Conservation (phyloP, 1,284 basidiomycete genomes). For the Apiotrichum gracile region DNA sequence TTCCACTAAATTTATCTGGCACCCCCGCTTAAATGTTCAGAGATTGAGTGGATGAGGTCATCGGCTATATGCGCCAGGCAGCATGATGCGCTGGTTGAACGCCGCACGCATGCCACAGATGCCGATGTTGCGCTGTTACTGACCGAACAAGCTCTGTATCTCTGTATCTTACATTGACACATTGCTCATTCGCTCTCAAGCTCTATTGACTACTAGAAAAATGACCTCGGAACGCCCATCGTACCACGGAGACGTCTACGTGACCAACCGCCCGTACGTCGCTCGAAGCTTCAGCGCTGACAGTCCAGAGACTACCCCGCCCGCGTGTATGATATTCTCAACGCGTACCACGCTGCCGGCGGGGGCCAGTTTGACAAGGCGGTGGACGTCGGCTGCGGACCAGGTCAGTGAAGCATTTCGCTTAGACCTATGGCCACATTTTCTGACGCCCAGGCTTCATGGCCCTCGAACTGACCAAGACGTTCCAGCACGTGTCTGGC, state of each 20-base stretch:
- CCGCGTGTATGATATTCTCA: constrained; percentile 23
- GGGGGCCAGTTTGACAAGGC: constrained; percentile 23
- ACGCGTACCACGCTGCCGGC: constrained; percentile 18
- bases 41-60: too few species aligned
- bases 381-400: constrained; percentile 75
- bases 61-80: too few species aligned
- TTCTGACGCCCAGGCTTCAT: constrained; percentile 28
- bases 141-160: too few species aligned
- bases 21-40: too few species aligned
- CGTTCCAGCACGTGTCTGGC: constrained; percentile 62
- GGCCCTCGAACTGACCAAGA: constrained; percentile 54
- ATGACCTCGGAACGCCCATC: constrained; percentile 5
- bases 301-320: constrained; percentile 22
- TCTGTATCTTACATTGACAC: too few species aligned
- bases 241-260: constrained; percentile 13
- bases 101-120: too few species aligned
- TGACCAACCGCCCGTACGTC: constrained; percentile 27
- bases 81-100: too few species aligned
- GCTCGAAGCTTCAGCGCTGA: background rate
- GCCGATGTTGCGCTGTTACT: too few species aligned
- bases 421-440: too few species aligned
- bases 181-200: too few species aligned
- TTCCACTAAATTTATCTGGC: too few species aligned
- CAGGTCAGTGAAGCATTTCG: constrained; percentile 43
- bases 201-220: background rate